Base-by-base conservation (phyloP, 768 basidiomycete genomes). In the Roridomyces roridus region DNA sequence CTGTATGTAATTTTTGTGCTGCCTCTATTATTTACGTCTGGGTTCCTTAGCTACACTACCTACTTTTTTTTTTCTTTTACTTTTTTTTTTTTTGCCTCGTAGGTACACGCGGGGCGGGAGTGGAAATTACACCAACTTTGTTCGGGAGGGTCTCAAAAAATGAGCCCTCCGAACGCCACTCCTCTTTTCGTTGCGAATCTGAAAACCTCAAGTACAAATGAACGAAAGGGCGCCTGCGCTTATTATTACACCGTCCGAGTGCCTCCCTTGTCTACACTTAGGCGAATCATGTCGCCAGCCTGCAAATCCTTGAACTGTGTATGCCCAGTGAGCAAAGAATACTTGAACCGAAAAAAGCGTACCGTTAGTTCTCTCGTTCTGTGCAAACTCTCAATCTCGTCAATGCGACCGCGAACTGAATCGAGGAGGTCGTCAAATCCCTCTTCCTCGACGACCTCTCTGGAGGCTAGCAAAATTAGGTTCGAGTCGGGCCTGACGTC, bases 341-440 rank as follows among this genome's bases (percentile, higher is more conserved):
- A 46, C 25, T 23, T 17, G 35, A 46, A 44, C 42, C 3, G 24
- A 39, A 15, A 26, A 11, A 54, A 34, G 11, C 58, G 2, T 12
- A 91, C 89, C 39, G 88, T 91, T 57, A 92, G 70, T 71, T 92
- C 90, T 53, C 88, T 75, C 21, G 91, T 92, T 39, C 91, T 80
- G 56, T 91, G 90, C 54, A 94, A 67, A 70, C 87, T 89, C 73
- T 96, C 94, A 65, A 96, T 95, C 71, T 91, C 88, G 70, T 94
- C 90, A 36, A 95, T 85, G 14, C 94, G 79, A 56, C 83, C 84
- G 46, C 90, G 78, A 6, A 93, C 92, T 47, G 77, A 79, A 57
- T 92, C 82, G 17, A 93, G 78, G 31, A 86, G 67, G n/a, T 91
- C 87, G 46, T 94, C 86, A 66, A 96, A 95, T 9, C 85, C 92